Base-by-base conservation (phyloP, 441 rosid genomes). In the Bocquillonia castaneifolia region DNA sequence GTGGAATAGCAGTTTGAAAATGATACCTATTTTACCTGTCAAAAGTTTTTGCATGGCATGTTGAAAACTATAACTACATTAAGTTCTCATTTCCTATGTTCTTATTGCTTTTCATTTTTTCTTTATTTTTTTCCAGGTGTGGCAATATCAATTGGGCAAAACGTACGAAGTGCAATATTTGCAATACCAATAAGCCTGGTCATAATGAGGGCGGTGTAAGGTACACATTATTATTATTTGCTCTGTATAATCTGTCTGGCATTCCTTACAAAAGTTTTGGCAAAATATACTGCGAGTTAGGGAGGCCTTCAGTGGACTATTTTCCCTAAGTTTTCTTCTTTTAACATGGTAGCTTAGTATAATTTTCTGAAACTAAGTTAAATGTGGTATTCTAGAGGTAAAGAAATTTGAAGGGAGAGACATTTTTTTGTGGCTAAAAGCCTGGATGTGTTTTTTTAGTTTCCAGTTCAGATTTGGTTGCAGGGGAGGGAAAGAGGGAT, bases 71-170 rank as follows among this genome's bases (percentile, higher is more conserved):
- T 10, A 10, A 14, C 13, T 23, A 17, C 44, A 66, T 36, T 25
- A 4, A 32, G 22, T 52, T 9, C 23, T 44, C 36, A 32, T 51
- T 20, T 32, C 61, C 61, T 37, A 22, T 59, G 31, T 29, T 23
- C 23, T 50, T 63, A 23, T 70, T 40, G 22, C 9, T 59, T 47
- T 37, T 26, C 44, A 10, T 32, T 40, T 42, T 59, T 37, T 26
- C 44, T 6, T 32, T 40, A 34, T 59, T 18, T 45, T 42, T 32
- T 72, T 58, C 60, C 87, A 93, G 97, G 96, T 93, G 98, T 81
- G 98, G 85, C 77, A 91, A 93, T 76, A 89, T 91, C 71, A 93
- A 88, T 76, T 93, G 98, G 98, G 98, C 97, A 69, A 93, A 93
- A 81, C 94, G 95, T 68, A 62, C 77, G 44, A 91, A 93, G 74